Conservation (phyloP, 1,284 basidiomycete species). For the Malassezia obtusa region DNA sequence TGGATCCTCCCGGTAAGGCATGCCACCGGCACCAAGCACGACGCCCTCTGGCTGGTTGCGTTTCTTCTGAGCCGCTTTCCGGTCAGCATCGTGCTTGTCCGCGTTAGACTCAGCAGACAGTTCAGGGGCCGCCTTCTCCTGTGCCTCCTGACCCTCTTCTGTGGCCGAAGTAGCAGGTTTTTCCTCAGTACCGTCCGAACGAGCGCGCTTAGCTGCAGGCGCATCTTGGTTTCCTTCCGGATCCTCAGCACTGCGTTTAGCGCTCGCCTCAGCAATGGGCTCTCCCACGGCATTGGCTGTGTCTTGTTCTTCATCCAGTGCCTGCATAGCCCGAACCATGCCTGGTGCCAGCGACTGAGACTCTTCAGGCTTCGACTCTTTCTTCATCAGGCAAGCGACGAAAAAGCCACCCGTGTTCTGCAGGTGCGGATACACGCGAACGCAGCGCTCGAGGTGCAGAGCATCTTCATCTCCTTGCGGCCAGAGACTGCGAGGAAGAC, state of each 20-base stretch:
- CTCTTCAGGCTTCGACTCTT: constrained; percentile 22
- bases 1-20: constrained; percentile 43
- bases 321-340: constrained; percentile 36
- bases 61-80: constrained; percentile 15
- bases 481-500: constrained; percentile 38
- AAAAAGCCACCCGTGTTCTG: constrained; percentile 98
- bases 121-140: neutral
- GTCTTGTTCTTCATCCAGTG: neutral
- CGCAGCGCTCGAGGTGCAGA: constrained; percentile 34
- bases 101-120: neutral
- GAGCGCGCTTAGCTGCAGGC: constrained; percentile 26
- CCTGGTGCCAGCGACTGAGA: constrained; percentile 38
- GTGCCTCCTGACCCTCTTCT: constrained; percentile 9
- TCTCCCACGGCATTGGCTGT: constrained; percentile 17
- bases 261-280: constrained; percentile 15
- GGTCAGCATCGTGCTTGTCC: constrained; percentile 35
- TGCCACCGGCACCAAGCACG: constrained; percentile 31
- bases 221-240: constrained; percentile 3
- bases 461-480: constrained; percentile 41
- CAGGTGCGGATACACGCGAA: constrained; percentile 67
- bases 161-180: neutral
- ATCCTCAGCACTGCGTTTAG: constrained; percentile 21
- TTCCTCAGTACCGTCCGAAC: constrained; percentile 15
- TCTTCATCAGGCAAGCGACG: constrained; percentile 71
- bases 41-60: constrained; percentile 19